A percentile compares a stretch with the other conserved stretches of the same genome.
phyloP scores from a whole-genome alignment of 495 filamentous ascomycete species.

The Xanthoparmelia taractica region DNA sequence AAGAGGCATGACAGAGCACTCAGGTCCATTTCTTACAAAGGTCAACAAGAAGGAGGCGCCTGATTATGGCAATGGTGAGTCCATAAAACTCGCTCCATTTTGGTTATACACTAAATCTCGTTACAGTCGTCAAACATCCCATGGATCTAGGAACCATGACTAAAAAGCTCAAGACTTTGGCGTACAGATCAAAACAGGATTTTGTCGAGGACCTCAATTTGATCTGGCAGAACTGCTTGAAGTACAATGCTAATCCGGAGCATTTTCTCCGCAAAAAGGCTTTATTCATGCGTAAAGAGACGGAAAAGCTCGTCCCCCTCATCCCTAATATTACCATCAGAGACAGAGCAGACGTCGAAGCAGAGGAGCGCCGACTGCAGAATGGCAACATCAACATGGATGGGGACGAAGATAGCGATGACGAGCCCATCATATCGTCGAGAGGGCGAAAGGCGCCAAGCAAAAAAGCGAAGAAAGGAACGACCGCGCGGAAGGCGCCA shows the following conservation, averaged over 20 bases:
- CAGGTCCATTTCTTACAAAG: conserved; percentile 79
- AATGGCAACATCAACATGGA: conserved; percentile 63
- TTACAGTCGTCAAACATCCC: conserved; percentile 82
- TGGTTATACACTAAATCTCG: conserved; percentile 5
- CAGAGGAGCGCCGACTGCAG: conserved; percentile 82
- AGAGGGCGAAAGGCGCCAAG: conserved; percentile 83
- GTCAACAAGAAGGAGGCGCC: conserved; percentile 96
- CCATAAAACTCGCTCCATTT: background rate
- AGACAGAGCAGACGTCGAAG: conserved; percentile 90
- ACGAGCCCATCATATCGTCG: conserved; percentile 97
- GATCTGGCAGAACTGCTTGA: conserved; percentile 94
- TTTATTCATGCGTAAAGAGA: conserved; percentile 91
- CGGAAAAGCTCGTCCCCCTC: conserved; percentile 86
- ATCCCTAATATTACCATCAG: conserved; percentile 88
- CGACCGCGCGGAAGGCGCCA: conserved; percentile 62
- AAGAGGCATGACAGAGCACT: conserved; percentile 94
- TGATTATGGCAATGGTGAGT: conserved; percentile 82
- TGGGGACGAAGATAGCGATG: conserved; percentile 83
- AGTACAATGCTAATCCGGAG: conserved; percentile 83
- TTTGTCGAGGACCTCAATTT: conserved; percentile 89
- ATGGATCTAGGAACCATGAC: conserved; percentile 99
- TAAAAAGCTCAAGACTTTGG: conserved; percentile 83
- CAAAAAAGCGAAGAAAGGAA: conserved; percentile 70
- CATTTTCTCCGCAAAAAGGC: conserved; percentile 90
- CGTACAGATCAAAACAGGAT: conserved; percentile 89